Evolutionary conservation across 1,284 basidiomycete species (phyloP).

Genomic region (Tilletia caries): DNA sequence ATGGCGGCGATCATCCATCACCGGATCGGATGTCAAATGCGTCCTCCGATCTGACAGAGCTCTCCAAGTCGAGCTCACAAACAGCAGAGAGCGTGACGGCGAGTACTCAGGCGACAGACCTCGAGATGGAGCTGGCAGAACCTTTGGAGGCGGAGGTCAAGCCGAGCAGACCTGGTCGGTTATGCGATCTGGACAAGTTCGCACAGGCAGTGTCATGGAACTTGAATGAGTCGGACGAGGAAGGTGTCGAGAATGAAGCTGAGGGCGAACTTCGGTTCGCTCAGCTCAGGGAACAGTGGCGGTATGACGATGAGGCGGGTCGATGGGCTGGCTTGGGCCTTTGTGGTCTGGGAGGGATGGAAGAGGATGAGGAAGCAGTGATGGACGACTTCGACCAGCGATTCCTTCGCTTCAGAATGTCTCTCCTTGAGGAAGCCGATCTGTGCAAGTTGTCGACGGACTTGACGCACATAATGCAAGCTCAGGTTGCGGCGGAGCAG

Average conservation of each 20-base stretch:
- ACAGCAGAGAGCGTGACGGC: conserved; percentile 27
- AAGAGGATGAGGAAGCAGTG: conserved; percentile 52
- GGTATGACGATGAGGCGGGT: conserved; percentile 51
- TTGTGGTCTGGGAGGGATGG: conserved; percentile 50
- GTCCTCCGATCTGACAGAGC: conserved; percentile 41
- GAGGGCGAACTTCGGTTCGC: conserved; percentile 28
- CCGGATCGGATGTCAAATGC: conserved; percentile 29
- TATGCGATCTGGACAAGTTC: conserved; percentile 6
- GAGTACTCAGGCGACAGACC: conserved; percentile 42
- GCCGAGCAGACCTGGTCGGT: neutral
- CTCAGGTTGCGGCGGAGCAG: conserved; percentile 43
- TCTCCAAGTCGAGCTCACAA: conserved; percentile 19
- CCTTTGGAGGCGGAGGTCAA: neutral
- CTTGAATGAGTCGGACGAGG: neutral
- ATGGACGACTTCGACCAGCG: conserved; percentile 52
- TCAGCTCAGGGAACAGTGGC: conserved; percentile 43
- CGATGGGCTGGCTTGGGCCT: conserved; percentile 50
- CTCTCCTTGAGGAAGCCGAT: conserved; percentile 47
- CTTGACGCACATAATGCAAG: conserved; percentile 49
- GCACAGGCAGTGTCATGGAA: neutral
- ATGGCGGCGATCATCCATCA: neutral
- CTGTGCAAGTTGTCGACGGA: conserved; percentile 50
- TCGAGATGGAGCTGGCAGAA: conserved; percentile 22
- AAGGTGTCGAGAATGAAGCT: conserved; percentile 6
- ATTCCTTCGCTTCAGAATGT: conserved; percentile 52